Base-by-base conservation (phyloP, 2,329 filamentous ascomycete genomes). In the Chaetomium strumarium region DNA sequence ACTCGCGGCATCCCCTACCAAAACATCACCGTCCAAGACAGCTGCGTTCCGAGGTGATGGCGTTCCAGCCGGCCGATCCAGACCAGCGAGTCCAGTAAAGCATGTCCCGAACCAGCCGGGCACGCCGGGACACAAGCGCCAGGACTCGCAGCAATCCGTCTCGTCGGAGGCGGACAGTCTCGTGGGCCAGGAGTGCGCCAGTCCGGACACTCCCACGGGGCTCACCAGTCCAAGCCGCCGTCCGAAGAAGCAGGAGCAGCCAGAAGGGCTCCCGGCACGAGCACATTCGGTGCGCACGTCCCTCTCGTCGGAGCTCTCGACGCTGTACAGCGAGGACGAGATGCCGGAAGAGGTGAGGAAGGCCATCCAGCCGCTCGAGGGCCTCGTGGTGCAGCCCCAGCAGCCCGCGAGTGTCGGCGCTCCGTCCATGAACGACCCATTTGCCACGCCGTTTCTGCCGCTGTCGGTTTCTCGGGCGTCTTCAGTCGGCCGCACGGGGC, bases 281-380 rank as follows among this genome's bases (percentile, higher is more conserved):
- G 52, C 36, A 19, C 51, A 58, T 5, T 75, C 73, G 0, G 52
- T 63, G 4, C 67, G 70, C 4, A 79, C 75, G 55, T 69, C 75
- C 9, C 66, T 70, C 13, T 80, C 77, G 0, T 80, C 77, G 37
- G 74, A 76, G 2, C 66, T 82, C 5, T 82, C 79, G 4, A 82
- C 79, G 0, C 63, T 82, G 5, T 80, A 80, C 56, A 81, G 78
- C 53, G 75, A 75, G 44, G 76, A 78, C 30, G 77, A 79, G 49
- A 66, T 69, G 1, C 70, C 74, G 9, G 70, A 73, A 7, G 66
- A 66, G 14, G 51, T 49, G 24, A 52, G 34, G 24, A 43, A 53
- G n/a, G 51, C 54, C 43, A 55, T 52, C 8, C 57, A 51, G 44
- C 55, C 55, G 1, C 33, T 55, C 2, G 44, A 51, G 33, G 55